Evolutionary conservation across 1,139 yeast genomes (phyloP), one percentile per base, ranked within the genome.

Genomic region (Arxiozyma bovina): DNA sequence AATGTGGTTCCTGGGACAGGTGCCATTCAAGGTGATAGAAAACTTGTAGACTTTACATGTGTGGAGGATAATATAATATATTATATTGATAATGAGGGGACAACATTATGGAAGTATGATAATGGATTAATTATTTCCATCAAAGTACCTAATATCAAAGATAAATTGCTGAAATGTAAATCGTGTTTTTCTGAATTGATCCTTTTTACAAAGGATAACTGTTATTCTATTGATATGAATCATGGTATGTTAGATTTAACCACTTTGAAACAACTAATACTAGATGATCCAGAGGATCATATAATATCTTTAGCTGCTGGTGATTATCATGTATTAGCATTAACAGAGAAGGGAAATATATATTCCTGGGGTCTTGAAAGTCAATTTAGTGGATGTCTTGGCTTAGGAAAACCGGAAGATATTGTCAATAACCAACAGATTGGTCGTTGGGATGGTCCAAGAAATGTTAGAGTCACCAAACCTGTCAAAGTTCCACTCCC

Each of bases 281-380:
- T 84, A 22, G 88, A 83, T 58, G 73, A 79, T 9, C 68, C 67
- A 21, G 77, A 77, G 9, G 70, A 64, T 25, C 58, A 53, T 17
- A 77, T 87, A 45, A 73, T 81, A 2, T 77, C 83, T 4, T 70
- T 87, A 1, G 82, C 81, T 1, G 78, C 83, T 56, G 96, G 94
- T 0, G 95, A 87, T 65, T 83, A 85, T 63, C 96, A 87, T 65
- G 76, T 70, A 50, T 64, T 87, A 53, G 94, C 89, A 0, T 70
- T 87, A 12, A 75, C 83, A 1, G 73, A 74, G 49, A 74, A 76
- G 17, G 95, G 95, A 0, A 74, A 77, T 3, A 59, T 85, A n/a
- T 73, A 78, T 52, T 72, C 84, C 5, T 87, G 94, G 93, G 95
- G 95, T 0, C 56, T 74, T 4, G 93, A 87, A 62, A 76, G 84